Base-by-base conservation (phyloP, 805 yeast species). In the Lachancea meyersii region DNA sequence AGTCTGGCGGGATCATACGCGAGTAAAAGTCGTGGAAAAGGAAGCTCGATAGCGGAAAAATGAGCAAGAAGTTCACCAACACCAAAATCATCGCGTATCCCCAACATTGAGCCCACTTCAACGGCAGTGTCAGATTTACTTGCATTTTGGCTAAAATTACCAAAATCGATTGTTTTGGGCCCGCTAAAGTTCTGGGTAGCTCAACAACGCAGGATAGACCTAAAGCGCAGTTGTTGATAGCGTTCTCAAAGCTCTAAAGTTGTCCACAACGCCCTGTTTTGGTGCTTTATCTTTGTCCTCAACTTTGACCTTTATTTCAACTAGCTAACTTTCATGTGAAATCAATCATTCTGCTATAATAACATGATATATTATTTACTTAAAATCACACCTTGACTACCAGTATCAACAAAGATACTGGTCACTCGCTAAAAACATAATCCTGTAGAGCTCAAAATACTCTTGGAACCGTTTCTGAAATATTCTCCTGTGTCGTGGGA, bases 81-180 rank as follows among this genome's bases (percentile, higher is more conserved):
- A 55, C 40, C 7, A 54, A 24, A 2, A 49, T 18, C 2, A 48
- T 20, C 2, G 48, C 17, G 27, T 60, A 59, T 1, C 51, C 39
- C 19, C 52, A 44, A 61, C 62, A 58, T 53, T 60, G 63, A 8
- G 57, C 38, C 36, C 53, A 27, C 41, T 57, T 60, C 9, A 60
- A 48, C n/a, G 64, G 63, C 14, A 47, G 45, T 6, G 61, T 45
- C 9, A 61, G 23, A 43, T 61, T 58, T 8, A 61, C 26, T 30
- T 47, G 47, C 65, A 61, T 60, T n/a, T 7, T 32, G 4, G 27
- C 4, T 24, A 7, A 14, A 3, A 19, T 4, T 13, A 14, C n/a
- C 16, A 4, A 21, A 26, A 6, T 26, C 13, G 5, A 6, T 13
- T 6, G 14, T 10, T 6, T 26, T 26, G 10, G 5, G 28, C 10